These are phyloP conservation scores for Phyllosticta paracitricarpa DNA, from an alignment of 2,329 filamentous ascomycete genomes.

Conservation along the genomic window DNA sequence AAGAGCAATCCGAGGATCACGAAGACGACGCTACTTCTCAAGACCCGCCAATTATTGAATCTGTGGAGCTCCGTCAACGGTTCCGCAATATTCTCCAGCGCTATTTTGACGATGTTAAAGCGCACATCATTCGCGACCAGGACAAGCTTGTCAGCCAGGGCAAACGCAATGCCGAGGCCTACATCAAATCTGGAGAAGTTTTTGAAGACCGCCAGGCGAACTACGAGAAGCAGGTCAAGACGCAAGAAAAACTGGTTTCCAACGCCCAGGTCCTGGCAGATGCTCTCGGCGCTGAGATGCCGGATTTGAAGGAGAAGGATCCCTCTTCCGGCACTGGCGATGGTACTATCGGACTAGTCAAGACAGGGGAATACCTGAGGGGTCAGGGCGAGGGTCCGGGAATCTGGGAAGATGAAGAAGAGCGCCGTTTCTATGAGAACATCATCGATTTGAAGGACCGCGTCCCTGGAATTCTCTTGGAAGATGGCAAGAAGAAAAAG, in stretches of 20 bases:
- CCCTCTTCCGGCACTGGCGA: conserved; percentile 55
- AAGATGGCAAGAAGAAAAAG: conserved; percentile 94
- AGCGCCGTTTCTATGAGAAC: conserved; percentile 96
- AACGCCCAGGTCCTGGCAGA: conserved; percentile 91
- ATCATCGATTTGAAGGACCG: conserved; percentile 90
- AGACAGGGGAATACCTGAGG: conserved; percentile 84
- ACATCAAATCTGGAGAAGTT: conserved; percentile 95
- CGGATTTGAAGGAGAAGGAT: conserved; percentile 77
- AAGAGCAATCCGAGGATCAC: conserved; percentile 42
- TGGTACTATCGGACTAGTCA: conserved; percentile 82
- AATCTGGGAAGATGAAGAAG: conserved; percentile 98
- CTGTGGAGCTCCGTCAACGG: conserved; percentile 68
- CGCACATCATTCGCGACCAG: conserved; percentile 81
- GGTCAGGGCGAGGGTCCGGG: conserved; percentile 84
- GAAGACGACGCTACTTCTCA: conserved; percentile 42
- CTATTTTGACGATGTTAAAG: conserved; percentile 89
- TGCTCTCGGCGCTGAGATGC: conserved; percentile 83
- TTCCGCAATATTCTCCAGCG: conserved; percentile 77
- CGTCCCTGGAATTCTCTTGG: conserved; percentile 84
- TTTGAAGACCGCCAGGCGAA: conserved; percentile 95
- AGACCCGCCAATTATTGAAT: conserved; percentile 62
- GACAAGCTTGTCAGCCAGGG: conserved; percentile 79
- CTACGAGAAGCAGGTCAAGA: conserved; percentile 87
- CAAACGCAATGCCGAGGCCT: conserved; percentile 91
- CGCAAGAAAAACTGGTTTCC: conserved; percentile 78